Evolutionary conservation across 805 yeast species (phyloP), one percentile per base, ranked within the genome.

Genomic region (Jamesozyma jinghongensis): DNA sequence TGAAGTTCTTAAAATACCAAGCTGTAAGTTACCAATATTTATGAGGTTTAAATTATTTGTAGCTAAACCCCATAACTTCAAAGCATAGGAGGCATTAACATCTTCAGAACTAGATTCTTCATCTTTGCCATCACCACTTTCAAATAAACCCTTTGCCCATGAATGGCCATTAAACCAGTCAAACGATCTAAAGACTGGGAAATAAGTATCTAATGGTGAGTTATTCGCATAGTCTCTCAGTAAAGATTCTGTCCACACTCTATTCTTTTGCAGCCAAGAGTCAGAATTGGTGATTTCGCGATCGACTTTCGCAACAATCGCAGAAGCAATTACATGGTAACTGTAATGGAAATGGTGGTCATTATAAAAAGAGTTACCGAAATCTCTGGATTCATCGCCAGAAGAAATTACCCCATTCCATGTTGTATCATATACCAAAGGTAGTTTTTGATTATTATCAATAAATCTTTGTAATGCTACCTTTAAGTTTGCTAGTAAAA

Each of bases 291-390:
- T 14, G 1, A 42, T 19, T 44, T 66, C 66, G 36, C 46, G 53
- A 51, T 80, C 86, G 29, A 80, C 71, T 38, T 70, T 65, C 3
- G 75, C 80, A 5, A 77, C 58, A 19, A 81, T 66, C 2, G 87
- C 84, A 38, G 79, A 75, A 1, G 88, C 82, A 50, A 80, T 79
- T 26, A 81, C 70, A 55, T 79, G 85, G 52, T 81, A 81, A 12
- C 85, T 84, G 50, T 81, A 81, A 56, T 81, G 86, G 66, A 79
- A 80, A 56, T 81, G 86, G 57, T 81, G 88, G 52, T 81, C 86
- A 53, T 80, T 81, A 57, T 79, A 81, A 56, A 70, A 74, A 1
- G 85, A 69, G 53, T 80, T 80, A 35, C 86, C 87, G 53, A 75
- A 80, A 63, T 87, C 95, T 20, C 75, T 75, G 29, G 68, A 58